These are phyloP conservation scores for Eimeria necatrix DNA, from an alignment of 169 alveolate genomes.

Conservation along the genomic window DNA sequence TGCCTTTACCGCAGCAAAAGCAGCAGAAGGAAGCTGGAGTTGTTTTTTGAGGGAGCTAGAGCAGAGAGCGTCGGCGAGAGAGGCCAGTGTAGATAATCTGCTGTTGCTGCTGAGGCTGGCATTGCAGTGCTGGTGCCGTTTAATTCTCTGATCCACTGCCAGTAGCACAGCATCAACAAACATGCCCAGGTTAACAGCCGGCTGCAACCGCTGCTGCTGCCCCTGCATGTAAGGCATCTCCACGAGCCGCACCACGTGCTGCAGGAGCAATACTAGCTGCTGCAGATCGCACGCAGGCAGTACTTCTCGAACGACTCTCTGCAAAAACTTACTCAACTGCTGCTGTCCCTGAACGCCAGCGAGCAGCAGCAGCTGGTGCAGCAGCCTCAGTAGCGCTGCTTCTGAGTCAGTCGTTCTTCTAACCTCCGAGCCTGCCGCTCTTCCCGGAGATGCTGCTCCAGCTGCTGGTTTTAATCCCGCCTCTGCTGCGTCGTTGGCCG, in stretches of 20 bases:
- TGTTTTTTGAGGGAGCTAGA: not conserved
- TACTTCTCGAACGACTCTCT: not conserved
- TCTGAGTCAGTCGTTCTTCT: not conserved
- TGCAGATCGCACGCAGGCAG: slow-evolving; percentile 55
- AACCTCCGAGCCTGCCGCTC: not conserved
- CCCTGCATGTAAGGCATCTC: not conserved
- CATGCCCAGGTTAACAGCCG: not conserved
- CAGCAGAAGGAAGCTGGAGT: not conserved
- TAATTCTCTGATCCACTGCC: not conserved
- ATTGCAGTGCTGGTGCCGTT: not conserved
- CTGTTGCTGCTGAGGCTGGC: not conserved
- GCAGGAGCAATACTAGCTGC: slow-evolving; percentile 24
- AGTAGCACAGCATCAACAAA: slow-evolving; percentile 24
- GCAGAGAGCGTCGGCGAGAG: slow-evolving; percentile 26
- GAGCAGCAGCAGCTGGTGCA: slow-evolving; percentile 52
- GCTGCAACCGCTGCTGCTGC: slow-evolving; percentile 6
- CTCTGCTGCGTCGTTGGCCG: not conserved
- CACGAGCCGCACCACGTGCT: slow-evolving; percentile 19
- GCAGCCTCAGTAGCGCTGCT: slow-evolving; percentile 39
- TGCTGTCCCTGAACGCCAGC: not conserved
- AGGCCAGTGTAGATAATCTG: not conserved
- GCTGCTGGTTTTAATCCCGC: not conserved
- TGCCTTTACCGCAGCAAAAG: not conserved
- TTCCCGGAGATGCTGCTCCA: not conserved
- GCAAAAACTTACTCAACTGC: not conserved